A percentile compares a stretch with the other conserved stretches of the same genome.
These are phyloP conservation scores for Crithidia mellificae DNA, from an alignment of 208 protist species.

Conservation along the genomic window DNA sequence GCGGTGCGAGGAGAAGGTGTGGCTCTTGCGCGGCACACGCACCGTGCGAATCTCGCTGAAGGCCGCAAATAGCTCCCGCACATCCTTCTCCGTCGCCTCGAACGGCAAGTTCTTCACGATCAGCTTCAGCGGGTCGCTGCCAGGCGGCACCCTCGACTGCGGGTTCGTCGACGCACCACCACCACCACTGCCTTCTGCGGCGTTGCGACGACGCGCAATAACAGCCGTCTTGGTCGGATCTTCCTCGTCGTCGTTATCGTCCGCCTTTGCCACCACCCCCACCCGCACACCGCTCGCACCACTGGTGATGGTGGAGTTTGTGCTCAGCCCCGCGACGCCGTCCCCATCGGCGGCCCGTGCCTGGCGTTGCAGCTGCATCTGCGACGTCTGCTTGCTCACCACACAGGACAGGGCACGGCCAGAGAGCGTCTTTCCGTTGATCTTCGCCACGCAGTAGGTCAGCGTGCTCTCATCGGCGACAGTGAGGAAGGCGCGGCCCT, in stretches of 20 bases:
- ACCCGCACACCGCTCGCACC: background rate
- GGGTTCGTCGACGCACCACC: background rate
- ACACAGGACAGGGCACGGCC: slow-evolving; percentile 73
- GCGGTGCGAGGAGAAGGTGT: slow-evolving; percentile 76
- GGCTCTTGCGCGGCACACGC: slow-evolving; percentile 95
- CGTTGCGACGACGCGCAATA: slow-evolving; percentile 27
- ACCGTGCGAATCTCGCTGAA: slow-evolving; percentile 96
- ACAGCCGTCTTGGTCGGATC: slow-evolving; percentile 35
- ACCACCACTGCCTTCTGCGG: background rate
- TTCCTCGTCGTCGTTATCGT: slow-evolving; percentile 31
- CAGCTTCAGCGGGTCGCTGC: slow-evolving; percentile 92
- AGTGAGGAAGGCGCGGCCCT: slow-evolving; percentile 95
- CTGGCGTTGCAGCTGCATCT: slow-evolving; percentile 37
- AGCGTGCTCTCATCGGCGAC: slow-evolving; percentile 57
- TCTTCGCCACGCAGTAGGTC: slow-evolving; percentile 54
- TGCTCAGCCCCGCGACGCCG: background rate
- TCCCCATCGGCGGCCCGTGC: slow-evolving; percentile 13
- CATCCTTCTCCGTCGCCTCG: slow-evolving; percentile 95
- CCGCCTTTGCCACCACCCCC: too few relatives aligned
- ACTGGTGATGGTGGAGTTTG: background rate
- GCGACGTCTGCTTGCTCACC: slow-evolving; percentile 63
- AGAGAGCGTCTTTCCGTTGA: slow-evolving; percentile 63
- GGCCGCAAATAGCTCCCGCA: slow-evolving; percentile 96
- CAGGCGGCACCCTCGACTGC: slow-evolving; percentile 52
- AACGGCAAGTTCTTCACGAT: slow-evolving; percentile 99